Base-by-base conservation (phyloP, 2,329 filamentous ascomycete genomes). In the Pestalotiopsis sp. region DNA sequence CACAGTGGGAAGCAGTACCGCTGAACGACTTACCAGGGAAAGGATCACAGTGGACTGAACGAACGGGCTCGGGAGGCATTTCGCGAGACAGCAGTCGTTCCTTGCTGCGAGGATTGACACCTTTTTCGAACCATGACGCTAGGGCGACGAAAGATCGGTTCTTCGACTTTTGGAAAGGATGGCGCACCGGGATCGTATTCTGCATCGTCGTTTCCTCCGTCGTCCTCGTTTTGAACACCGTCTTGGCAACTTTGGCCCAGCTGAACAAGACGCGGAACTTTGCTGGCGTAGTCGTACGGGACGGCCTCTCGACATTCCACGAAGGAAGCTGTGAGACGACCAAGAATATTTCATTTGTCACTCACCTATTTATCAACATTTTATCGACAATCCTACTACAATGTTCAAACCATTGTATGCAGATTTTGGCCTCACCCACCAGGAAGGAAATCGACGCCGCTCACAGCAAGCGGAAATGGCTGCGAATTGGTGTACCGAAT, bases 391-490 rank as follows among this genome's bases (percentile, higher is more conserved):
- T 64, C 2, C 20, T 64, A 2, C 11, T 64, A 12, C 38, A 39
- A 36, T 36, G 31, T 12, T 64, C 62, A n/a, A 64, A 55, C 31
- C 49, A 64, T 12, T 64, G 62, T 7, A 64, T 64, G 62, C 62
- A 64, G 38, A 64, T 64, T 9, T 20, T 64, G 12, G 62, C 38
- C 7, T 64, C 62, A 3, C 62, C 62, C 9, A 64, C 62, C 11
- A 49, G 62, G 27, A 38, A 49, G 23, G 62, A 64, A 36, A 55
- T 64, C n/a, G 62, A 64, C n/a, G 39, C 11, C 4, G 41, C 62
- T 27, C 62, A 64, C 14, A 55, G 25, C 23, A 64, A 14, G 12
- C 17, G 23, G 14, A 14, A 20, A 23, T 64, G 62, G 62, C 62
- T 64, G 2, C 38, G 62, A 55, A 49, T 64, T 2, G 62, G 38